Conservation (phyloP, 345 rosid species). For the Gossypium longicalyx region DNA sequence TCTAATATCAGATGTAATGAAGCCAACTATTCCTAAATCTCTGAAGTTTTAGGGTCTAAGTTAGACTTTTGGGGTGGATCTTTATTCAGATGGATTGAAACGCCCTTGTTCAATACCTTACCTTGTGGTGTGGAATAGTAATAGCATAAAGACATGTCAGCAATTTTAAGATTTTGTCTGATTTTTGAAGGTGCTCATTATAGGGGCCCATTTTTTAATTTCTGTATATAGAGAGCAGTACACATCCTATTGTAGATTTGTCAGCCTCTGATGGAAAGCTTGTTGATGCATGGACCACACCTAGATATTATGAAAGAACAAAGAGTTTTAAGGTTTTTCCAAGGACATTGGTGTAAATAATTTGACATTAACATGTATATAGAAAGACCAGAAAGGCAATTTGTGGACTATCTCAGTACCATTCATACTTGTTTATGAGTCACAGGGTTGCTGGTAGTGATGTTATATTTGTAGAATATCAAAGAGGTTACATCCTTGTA, state of each 20-base stretch:
- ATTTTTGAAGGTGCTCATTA: constrained; percentile 1
- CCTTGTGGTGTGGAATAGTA: neutral
- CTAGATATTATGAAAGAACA: neutral
- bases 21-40: neutral
- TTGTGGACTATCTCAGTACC: neutral
- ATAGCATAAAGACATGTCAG: neutral
- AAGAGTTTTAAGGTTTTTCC: neutral
- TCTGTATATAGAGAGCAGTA: neutral
- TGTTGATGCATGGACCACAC: constrained; percentile 19
- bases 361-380: neutral
- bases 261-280: constrained; percentile 6
- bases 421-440: too few relatives aligned
- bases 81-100: neutral
- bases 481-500: neutral
- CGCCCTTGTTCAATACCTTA: neutral
- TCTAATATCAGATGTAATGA: neutral
- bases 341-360: neutral
- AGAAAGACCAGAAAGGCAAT: constrained; percentile 6
- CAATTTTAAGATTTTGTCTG: neutral
- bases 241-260: constrained; percentile 10
- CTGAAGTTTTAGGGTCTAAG: constrained; percentile 7
- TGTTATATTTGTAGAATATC: neutral
- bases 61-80: neutral
- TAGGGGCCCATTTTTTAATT: constrained; percentile 13
- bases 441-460: neutral